These are phyloP conservation scores for Yamadazyma songkhlaensis DNA, from an alignment of 1,139 yeast genomes.

Conservation along the genomic window DNA sequence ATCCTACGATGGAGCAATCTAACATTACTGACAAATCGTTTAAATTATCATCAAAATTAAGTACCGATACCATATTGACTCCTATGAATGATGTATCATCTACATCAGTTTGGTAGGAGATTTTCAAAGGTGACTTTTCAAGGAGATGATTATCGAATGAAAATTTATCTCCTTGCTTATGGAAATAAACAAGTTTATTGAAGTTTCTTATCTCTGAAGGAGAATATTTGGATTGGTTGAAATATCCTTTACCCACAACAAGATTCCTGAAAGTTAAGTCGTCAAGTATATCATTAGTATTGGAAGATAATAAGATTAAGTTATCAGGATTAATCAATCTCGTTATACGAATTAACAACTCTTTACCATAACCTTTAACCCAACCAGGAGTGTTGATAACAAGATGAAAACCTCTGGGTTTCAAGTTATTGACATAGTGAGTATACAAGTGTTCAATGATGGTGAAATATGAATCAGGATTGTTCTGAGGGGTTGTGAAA, in stretches of 20 bases:
- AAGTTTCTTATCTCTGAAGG: conserved; percentile 53
- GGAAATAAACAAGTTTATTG: conserved; percentile 54
- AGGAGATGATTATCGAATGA: conserved; percentile 51
- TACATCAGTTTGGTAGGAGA: conserved; percentile 36
- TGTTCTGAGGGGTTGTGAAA: conserved; percentile 67
- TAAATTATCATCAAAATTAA: conserved; percentile 28
- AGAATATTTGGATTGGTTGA: conserved; percentile 35
- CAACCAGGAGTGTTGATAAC: conserved; percentile 89
- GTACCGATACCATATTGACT: conserved; percentile 32
- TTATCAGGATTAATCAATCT: conserved; percentile 50
- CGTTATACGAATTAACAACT: conserved; percentile 53
- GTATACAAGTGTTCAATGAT: conserved; percentile 44
- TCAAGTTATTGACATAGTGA: conserved; percentile 23
- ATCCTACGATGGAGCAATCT: conserved; percentile 55
- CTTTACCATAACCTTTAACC: conserved; percentile 86
- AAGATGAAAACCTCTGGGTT: conserved; percentile 39
- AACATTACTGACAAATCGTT: conserved; percentile 42
- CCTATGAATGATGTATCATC: conserved; percentile 27
- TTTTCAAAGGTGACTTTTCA: conserved; percentile 42
- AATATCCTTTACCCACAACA: conserved; percentile 26
- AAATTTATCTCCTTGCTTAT: conserved; percentile 31
- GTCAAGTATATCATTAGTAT: conserved; percentile 18
- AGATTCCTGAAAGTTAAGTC: conserved; percentile 20
- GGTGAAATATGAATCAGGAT: conserved; percentile 55
- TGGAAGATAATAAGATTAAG: conserved; percentile 36